Evolutionary conservation across 1,139 yeast species (phyloP).

Genomic region (Zygosaccharomyces pseudobailii): DNA sequence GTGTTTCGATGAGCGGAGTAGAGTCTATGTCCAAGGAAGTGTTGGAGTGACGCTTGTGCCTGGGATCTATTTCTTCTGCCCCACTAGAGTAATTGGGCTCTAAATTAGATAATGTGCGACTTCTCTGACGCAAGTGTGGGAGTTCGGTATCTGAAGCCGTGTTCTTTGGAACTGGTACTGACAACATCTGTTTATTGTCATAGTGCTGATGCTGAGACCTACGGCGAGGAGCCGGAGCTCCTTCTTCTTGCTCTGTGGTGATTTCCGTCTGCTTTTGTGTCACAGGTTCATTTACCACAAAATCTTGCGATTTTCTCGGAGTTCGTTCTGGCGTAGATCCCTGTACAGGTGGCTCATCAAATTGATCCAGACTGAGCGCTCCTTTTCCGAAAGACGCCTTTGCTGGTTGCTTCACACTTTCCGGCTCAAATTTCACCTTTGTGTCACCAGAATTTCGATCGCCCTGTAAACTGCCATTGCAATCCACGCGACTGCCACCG

Average conservation of each 20-base stretch:
- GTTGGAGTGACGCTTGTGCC: neutral
- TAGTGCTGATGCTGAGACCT: neutral
- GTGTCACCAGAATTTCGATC: constrained; percentile 13
- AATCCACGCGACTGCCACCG: neutral
- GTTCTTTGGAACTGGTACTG: constrained; percentile 3
- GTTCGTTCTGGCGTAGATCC: constrained; percentile 12
- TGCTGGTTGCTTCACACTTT: constrained; percentile 43
- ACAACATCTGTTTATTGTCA: neutral
- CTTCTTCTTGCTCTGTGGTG: neutral
- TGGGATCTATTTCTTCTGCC: neutral
- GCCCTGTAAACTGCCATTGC: neutral
- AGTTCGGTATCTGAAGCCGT: constrained; percentile 11
- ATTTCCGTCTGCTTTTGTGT: neutral
- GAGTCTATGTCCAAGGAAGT: constrained; percentile 1
- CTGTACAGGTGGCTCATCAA: constrained; percentile 36
- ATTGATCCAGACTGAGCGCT: constrained; percentile 52
- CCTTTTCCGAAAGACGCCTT: constrained; percentile 70
- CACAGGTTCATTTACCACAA: constrained; percentile 6
- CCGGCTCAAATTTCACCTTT: constrained; percentile 52
- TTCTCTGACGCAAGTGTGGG: constrained; percentile 17
- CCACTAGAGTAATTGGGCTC: constrained; percentile 8
- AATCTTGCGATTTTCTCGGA: constrained; percentile 7
- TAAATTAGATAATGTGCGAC: constrained; percentile 23
- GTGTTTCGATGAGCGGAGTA: neutral
- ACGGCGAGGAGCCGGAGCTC: neutral